These are phyloP conservation scores for Xylariaceae sp. DNA, from an alignment of 2,329 filamentous ascomycete genomes.

Conservation along the genomic window DNA sequence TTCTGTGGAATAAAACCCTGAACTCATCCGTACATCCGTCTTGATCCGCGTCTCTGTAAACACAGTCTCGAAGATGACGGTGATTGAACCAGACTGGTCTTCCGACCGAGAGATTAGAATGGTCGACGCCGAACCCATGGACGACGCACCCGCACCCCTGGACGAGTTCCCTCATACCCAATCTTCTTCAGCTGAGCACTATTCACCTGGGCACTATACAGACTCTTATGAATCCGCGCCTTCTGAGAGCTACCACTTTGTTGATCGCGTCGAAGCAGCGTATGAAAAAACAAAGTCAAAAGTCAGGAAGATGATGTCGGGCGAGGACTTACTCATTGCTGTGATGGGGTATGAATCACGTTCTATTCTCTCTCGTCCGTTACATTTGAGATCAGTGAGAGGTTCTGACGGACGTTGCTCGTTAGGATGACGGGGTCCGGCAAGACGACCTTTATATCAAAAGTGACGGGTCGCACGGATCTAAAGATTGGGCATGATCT, in stretches of 20 bases:
- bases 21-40: too few species aligned
- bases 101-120: slow-evolving; percentile 20
- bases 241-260: background rate
- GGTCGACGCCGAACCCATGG: slow-evolving; percentile 15
- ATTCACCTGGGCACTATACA: slow-evolving; percentile 7
- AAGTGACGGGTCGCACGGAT: slow-evolving; percentile 31
- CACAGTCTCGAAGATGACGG: background rate
- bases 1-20: too few species aligned
- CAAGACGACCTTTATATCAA: slow-evolving; percentile 37
- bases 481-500: slow-evolving; percentile 33
- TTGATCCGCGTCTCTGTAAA: background rate
- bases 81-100: slow-evolving; percentile 4
- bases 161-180: background rate
- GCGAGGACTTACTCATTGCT: slow-evolving; percentile 20
- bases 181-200: slow-evolving; percentile 6
- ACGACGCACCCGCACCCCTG: background rate
- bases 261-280: background rate
- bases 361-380: background rate
- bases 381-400: background rate
- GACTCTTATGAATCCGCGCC: background rate
- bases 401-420: background rate
- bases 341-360: slow-evolving; percentile 21
- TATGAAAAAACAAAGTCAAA: slow-evolving; percentile 19
- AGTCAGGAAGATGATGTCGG: slow-evolving; percentile 9
- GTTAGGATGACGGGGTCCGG: slow-evolving; percentile 35